Base-by-base conservation (phyloP, 176 grass and related monocot species). In the Otatea glauca region DNA sequence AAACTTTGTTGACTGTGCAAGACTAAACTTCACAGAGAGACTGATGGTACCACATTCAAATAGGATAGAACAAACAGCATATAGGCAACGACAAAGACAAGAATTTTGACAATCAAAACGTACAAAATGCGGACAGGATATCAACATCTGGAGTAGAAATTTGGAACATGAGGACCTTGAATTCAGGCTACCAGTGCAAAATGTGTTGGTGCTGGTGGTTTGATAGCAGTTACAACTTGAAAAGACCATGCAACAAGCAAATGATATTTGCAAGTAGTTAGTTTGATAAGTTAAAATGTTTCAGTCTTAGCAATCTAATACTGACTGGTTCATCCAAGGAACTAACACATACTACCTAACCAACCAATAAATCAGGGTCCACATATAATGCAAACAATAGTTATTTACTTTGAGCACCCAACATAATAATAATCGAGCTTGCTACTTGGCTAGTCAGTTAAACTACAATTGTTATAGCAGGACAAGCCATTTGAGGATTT, bases 401-500 rank as follows among this genome's bases (percentile, higher is more conserved):
- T 53, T 66, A 23, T 77, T 83, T 77, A 58, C 38, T 80, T 68
- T 2, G 74, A 80, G 6, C 5, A 35, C 15, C 34, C 7, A 27
- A n/a, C 1, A 62, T 38, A 74, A 65, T 81, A 12, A 59, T 42
- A 74, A 75, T 68, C 13, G 8, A 75, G 63, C 3, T 39, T 44
- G 45, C 24, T 79, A 60, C 75, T 55, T 59, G 23, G 38, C 34
- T 9, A 35, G 17, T 65, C 44, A 25, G 6, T 67, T 48, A 70
- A 56, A 44, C 29, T 70, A 16, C 10, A 68, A 25, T 37, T 59
- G 21, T 67, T 68, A 25, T 47, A 44, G 4, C 15, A 17, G 42
- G 37, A 38, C 15, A 72, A 49, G 67, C 2, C 6, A 88, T 38
- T 72, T 85, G 32, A 86, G 38, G 41, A 72, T 76, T 65, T 65